Evolutionary conservation across 2,329 filamentous ascomycete genomes (phyloP).

Genomic region (Fusarium multiceps): DNA sequence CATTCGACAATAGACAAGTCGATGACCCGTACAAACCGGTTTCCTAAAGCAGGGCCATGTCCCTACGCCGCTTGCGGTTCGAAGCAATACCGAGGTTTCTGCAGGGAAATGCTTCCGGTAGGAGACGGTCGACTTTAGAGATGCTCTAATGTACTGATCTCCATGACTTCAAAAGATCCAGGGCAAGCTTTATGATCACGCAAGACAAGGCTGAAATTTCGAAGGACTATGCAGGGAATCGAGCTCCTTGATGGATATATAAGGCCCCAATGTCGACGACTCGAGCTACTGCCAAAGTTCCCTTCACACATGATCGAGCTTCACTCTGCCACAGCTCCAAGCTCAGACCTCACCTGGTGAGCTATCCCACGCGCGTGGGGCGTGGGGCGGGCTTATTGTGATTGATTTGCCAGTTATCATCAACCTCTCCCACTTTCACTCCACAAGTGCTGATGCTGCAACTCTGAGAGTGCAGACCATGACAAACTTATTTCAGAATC

Average conservation of each 20-base stretch:
- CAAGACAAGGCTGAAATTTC: conserved; percentile 38
- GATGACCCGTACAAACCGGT: conserved; percentile 39
- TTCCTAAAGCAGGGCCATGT: conserved; percentile 9
- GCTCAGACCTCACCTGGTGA: conserved; percentile 38
- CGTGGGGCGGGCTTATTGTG: conserved; percentile 42
- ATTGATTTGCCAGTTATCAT: conserved; percentile 43
- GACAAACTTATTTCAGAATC: conserved; percentile 47
- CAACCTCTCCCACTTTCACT: conserved; percentile 46
- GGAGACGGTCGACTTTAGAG: conserved; percentile 8
- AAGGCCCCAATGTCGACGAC: conserved; percentile 14
- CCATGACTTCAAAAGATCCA: conserved; percentile 24
- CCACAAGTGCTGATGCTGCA: conserved; percentile 45
- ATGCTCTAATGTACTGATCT: conserved; percentile 24
- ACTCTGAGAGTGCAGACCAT: conserved; percentile 41
- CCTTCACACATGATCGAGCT: conserved; percentile 1
- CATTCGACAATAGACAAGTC: conserved; percentile 27
- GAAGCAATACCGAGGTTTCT: conserved; percentile 13
- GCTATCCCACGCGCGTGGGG: conserved; percentile 46
- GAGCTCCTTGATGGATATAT: conserved; percentile 24
- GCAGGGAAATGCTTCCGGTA: neutral
- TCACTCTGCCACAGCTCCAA: conserved; percentile 13
- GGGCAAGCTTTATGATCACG: conserved; percentile 33
- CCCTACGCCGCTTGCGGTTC: conserved; percentile 7
- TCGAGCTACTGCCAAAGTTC: conserved; percentile 1
- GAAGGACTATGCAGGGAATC: conserved; percentile 22